A percentile compares a stretch with the other conserved stretches of the same genome.
These are phyloP conservation scores for Hippophae tibetana DNA, from an alignment of 306 rosid genomes.

Conservation along the genomic window DNA sequence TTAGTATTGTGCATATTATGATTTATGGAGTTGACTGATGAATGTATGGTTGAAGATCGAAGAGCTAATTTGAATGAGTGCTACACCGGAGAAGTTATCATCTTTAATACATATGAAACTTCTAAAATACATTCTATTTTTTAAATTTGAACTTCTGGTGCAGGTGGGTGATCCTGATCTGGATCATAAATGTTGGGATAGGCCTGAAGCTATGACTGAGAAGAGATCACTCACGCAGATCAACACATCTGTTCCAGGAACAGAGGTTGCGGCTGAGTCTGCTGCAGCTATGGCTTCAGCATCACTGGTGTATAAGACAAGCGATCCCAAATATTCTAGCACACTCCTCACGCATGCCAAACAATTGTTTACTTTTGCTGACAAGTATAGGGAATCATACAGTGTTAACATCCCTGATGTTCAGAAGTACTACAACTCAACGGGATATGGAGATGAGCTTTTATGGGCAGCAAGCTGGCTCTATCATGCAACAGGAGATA, in stretches of 20 bases:
- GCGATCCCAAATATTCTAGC: constrained; percentile 47
- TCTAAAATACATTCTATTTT: constrained; percentile 11
- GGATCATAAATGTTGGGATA: constrained; percentile 85
- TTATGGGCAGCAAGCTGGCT: constrained; percentile 99
- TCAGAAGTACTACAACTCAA: constrained; percentile 63
- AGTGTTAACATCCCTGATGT: constrained; percentile 67
- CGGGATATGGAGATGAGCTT: constrained; percentile 92
- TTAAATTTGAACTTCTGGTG: constrained; percentile 8
- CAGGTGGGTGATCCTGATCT: constrained; percentile 79
- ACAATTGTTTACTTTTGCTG: constrained; percentile 74
- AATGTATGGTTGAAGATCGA: not conserved
- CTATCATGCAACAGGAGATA: constrained; percentile 79
- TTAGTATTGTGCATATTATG: too few relatives aligned
- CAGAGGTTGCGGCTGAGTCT: constrained; percentile 88
- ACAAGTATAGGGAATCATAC: constrained; percentile 43
- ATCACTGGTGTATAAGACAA: constrained; percentile 71
- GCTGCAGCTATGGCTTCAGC: constrained; percentile 99
- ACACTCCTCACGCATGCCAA: constrained; percentile 77
- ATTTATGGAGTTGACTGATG: too few relatives aligned
- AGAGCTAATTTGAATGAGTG: not conserved
- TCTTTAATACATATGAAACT: not conserved
- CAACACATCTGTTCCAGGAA: constrained; percentile 64
- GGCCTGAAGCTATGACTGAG: constrained; percentile 70
- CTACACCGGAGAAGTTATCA: not conserved
- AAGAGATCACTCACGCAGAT: constrained; percentile 63